Evolutionary conservation across 352 stramenopile genomes (phyloP).

Genomic region (Globisporangium mamillatum): DNA sequence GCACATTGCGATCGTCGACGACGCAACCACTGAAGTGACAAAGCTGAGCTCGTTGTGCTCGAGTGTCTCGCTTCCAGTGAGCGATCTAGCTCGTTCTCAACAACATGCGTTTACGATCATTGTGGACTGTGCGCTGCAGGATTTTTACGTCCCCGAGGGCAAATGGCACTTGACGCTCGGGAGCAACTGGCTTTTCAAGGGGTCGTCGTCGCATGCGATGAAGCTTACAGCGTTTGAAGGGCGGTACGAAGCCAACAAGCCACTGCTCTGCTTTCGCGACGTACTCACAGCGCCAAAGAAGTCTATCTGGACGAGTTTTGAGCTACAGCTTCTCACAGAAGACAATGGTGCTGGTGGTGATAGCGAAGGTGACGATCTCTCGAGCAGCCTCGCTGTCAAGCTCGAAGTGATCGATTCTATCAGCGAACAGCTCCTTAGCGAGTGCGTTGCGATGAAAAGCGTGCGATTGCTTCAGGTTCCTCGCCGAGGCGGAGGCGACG

Average conservation of each 20-base stretch:
- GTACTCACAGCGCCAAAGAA: conserved; percentile 42
- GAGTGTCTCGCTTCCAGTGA: conserved; percentile 19
- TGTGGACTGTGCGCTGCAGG: conserved; percentile 41
- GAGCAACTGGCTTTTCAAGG: conserved; percentile 43
- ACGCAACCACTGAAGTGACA: conserved; percentile 33
- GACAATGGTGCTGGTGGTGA: not conserved
- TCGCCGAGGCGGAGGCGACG: conserved; percentile 10
- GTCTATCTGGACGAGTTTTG: conserved; percentile 42
- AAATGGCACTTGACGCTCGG: conserved; percentile 62
- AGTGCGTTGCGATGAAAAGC: conserved; percentile 27
- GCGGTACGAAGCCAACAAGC: conserved; percentile 63
- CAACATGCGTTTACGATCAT: conserved; percentile 47
- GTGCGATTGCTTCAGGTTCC: conserved; percentile 59
- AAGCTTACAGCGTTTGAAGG: conserved; percentile 47
- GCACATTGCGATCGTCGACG: conserved; percentile 50
- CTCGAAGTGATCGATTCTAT: conserved; percentile 54
- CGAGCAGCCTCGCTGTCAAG: conserved; percentile 39
- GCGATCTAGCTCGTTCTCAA: not conserved
- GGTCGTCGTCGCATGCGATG: conserved; percentile 33
- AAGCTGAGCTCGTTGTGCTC: conserved; percentile 33
- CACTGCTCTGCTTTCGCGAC: conserved; percentile 63
- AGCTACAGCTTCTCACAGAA: conserved; percentile 36
- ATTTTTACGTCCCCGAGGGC: conserved; percentile 32
- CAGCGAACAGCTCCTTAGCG: conserved; percentile 25
- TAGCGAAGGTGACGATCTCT: conserved; percentile 7